These are phyloP conservation scores for Globisporangium carolinianum DNA, from an alignment of 352 stramenopile genomes.

Conservation along the genomic window DNA sequence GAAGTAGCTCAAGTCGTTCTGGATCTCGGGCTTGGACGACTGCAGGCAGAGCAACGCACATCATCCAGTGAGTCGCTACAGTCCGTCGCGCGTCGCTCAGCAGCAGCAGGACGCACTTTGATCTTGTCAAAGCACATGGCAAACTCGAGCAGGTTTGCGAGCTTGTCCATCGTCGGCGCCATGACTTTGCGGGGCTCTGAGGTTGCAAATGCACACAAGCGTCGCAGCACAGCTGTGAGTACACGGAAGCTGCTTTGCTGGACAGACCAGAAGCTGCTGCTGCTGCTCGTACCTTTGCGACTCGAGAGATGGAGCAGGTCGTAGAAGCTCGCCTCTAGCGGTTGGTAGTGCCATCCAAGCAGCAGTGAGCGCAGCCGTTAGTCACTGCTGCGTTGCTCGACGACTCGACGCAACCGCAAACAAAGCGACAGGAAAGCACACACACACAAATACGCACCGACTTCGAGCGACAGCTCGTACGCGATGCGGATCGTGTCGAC, in stretches of 20 bases:
- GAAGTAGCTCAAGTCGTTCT: conserved; percentile 65
- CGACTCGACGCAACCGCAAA: not conserved
- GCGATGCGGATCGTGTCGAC: conserved; percentile 26
- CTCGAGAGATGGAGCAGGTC: conserved; percentile 41
- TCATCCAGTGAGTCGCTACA: too few relatives aligned
- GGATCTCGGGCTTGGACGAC: conserved; percentile 37
- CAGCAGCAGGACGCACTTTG: conserved; percentile 17
- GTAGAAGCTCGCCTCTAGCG: conserved; percentile 33
- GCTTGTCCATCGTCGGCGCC: conserved; percentile 37
- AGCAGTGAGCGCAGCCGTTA: too few relatives aligned
- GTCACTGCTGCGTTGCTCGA: too few relatives aligned
- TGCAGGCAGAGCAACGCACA: conserved; percentile 1
- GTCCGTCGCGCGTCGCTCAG: too few relatives aligned
- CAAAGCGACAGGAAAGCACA: too few relatives aligned
- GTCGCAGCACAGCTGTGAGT: too few relatives aligned
- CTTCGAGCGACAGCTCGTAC: conserved; percentile 35
- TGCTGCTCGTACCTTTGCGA: conserved; percentile 25
- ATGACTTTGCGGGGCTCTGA: conserved; percentile 24
- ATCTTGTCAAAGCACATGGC: conserved; percentile 45
- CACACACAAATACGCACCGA: conserved; percentile 25
- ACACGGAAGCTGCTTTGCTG: too few relatives aligned
- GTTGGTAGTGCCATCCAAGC: not conserved
- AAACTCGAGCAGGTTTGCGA: conserved; percentile 48
- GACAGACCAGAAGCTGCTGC: too few relatives aligned
- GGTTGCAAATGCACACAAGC: not conserved